Evolutionary conservation across 2,329 filamentous ascomycete species (phyloP), one percentile per base, ranked within the genome.

Genomic region (Celoporthe dispersa): DNA sequence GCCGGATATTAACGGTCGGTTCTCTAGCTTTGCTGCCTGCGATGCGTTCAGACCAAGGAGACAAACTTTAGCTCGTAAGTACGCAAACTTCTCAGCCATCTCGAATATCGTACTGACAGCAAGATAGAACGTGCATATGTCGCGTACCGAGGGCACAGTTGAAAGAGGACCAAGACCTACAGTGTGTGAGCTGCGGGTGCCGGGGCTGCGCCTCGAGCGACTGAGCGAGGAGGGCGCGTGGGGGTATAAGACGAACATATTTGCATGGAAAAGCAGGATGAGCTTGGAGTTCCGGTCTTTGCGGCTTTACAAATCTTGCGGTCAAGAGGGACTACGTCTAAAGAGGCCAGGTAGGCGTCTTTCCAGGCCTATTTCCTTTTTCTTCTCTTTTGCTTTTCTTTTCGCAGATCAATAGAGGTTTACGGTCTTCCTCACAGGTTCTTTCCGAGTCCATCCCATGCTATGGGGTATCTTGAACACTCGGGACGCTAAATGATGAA

Each of bases 11-110:
- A 70, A 81, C 69, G 64, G 14, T 6, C 41, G 61, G 44, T n/a
- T 33, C 28, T 67, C 44, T 77, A 96, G 92, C 84, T 99, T 59
- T 99, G 96, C 82, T 99, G 96, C 80, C 85, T 98, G 68, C 90
- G 94, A 73, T 99, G 96, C 81, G 95, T 99, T 69, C 96, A 99
- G 82, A 98, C 96, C n/a, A 98, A 98, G 81, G 96, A 99, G 85
- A 99, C 96, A 39, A 99, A 99, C 81, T 99, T 98, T 84, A 96
- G 95, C 81, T 92, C 93, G 60, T 44, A 41, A 63, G 60, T 63
- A 63, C 37, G 2, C 35, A 4, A n/a, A 16, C 16, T 19, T 31
- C n/a, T n/a, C 9, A 14, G 37, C 33, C 14, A 9, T 11, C 9
- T 28, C 14, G n/a, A 6, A 3, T 19, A 19, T 44, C 37, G 37